phyloP scores from a whole-genome alignment of 169 alveolate species.

The Ichthyophthirius multifiliis region DNA sequence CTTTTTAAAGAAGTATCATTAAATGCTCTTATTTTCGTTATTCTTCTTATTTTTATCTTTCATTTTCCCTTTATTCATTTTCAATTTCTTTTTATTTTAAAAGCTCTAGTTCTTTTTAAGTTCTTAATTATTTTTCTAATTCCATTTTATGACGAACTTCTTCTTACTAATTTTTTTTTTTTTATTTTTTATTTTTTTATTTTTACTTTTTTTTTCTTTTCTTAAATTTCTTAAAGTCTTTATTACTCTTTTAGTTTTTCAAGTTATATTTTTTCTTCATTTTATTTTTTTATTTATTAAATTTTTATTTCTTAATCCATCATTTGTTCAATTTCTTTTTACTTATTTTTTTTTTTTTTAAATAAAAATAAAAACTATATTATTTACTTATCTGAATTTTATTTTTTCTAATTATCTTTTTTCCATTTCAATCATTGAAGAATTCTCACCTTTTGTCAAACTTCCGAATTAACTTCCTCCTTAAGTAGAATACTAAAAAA shows the following conservation, averaged over 20 bases:
- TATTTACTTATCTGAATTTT: background rate
- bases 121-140: background rate
- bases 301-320: slow-evolving; percentile 35
- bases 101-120: background rate
- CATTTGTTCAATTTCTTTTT: slow-evolving; percentile 50
- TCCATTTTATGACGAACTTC: background rate
- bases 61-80: slow-evolving; percentile 14
- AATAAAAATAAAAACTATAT: background rate
- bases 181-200: background rate
- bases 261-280: slow-evolving; percentile 44
- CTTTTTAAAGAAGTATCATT: slow-evolving; percentile 4
- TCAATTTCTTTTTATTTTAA: background rate
- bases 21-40: slow-evolving; percentile 1
- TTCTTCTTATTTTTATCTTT: slow-evolving; percentile 12
- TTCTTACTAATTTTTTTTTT: background rate
- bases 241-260: slow-evolving; percentile 6
- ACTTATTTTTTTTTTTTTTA: slow-evolving; percentile 6
- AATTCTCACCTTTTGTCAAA: background rate
- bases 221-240: slow-evolving; percentile 5
- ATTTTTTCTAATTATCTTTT: slow-evolving; percentile 33
- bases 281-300: slow-evolving; percentile 30
- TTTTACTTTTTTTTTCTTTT: slow-evolving; percentile 15
- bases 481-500: background rate
- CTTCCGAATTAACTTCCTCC: too few species aligned
- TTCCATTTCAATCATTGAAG: slow-evolving; percentile 48